Base-by-base conservation (phyloP, 768 basidiomycete species). In the Brasilioporus rufonigricans region DNA sequence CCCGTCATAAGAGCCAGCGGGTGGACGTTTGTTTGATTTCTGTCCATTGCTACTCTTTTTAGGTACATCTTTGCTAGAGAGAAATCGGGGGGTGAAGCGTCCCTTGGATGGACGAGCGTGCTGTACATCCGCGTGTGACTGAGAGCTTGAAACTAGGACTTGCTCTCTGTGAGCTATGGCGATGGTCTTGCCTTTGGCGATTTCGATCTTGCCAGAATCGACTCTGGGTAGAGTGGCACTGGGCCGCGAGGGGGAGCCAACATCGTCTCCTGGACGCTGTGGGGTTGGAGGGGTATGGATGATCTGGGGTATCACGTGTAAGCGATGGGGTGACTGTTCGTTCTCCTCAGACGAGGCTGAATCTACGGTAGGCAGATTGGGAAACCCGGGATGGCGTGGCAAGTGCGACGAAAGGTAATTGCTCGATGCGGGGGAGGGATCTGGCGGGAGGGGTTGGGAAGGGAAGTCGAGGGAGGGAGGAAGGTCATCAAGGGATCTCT, bases 251-350 rank as follows among this genome's bases (percentile, higher is more conserved):
- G 50, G 55, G 16, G 46, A 44, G 43, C 57, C 60, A 11, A 58
- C 12, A 3, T 56, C 62, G 21, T 33, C 65, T 26, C 57, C 65
- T 2, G 56, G 55, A 10, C 73, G 64, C 41, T 73, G 65, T 49
- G 72, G 72, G 24, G 72, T 73, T 36, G 72, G 71, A 36, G 72
- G 73, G 46, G 72, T 73, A 60, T 74, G 73, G 14, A 69, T 64
- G 48, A 73, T 73, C 27, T 55, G 61, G 36, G 72, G 72, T 62
- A 71, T 66, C n/a, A 18, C 26, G 35, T 58, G 60, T 26, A 60
- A 56, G 44, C 33, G 60, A 41, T 65, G 71, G n/a, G 65, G 63
- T 18, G 69, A 58, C 5, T 53, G 65, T 3, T 60, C 64, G 39
- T 58, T 61, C 38, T 66, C 70, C 18, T 62, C 66, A 13, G 62